phyloP scores from a whole-genome alignment of 73 alveolate species.

The Chromera velia region DNA sequence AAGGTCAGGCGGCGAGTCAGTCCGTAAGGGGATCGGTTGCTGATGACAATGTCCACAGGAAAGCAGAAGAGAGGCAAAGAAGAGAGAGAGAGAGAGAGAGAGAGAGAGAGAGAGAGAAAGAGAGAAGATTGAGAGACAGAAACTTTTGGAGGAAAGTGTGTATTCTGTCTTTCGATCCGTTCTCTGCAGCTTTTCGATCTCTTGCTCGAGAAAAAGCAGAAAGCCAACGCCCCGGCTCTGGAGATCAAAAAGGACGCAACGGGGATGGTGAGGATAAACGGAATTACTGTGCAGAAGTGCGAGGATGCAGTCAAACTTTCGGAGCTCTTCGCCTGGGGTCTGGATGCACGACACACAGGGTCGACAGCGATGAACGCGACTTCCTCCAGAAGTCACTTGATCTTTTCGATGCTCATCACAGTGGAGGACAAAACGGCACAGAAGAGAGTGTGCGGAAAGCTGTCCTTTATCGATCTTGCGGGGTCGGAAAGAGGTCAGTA shows the following conservation, averaged over 20 bases:
- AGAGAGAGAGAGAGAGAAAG: no score
- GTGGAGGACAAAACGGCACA: conserved; percentile 59
- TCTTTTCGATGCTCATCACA: conserved; percentile 53
- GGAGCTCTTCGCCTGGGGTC: conserved; percentile 45
- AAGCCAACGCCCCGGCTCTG: conserved; percentile 24
- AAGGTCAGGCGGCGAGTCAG: no score
- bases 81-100: no score
- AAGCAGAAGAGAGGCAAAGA: no score
- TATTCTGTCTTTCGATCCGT: no score
- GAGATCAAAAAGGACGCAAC: conserved; percentile 51
- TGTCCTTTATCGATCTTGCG: conserved; percentile 77
- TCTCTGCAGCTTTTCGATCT: conserved; percentile 43
- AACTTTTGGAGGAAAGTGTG: no score
- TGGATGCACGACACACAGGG: conserved; percentile 44
- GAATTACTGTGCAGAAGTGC: no score
- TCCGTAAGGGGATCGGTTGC: no score
- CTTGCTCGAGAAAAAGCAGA: conserved; percentile 26
- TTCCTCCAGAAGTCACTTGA: conserved; percentile 60
- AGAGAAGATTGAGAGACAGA: no score
- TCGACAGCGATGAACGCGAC: conserved; percentile 64
- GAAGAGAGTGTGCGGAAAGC: conserved; percentile 83
- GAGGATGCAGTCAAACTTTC: conserved; percentile 1
- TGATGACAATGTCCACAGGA: neutral
- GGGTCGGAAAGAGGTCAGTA: conserved; percentile 64
- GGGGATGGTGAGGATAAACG: conserved; percentile 33